Evolutionary conservation across 768 basidiomycete genomes (phyloP).

Genomic region (Tylopilus rubrobrunneus): DNA sequence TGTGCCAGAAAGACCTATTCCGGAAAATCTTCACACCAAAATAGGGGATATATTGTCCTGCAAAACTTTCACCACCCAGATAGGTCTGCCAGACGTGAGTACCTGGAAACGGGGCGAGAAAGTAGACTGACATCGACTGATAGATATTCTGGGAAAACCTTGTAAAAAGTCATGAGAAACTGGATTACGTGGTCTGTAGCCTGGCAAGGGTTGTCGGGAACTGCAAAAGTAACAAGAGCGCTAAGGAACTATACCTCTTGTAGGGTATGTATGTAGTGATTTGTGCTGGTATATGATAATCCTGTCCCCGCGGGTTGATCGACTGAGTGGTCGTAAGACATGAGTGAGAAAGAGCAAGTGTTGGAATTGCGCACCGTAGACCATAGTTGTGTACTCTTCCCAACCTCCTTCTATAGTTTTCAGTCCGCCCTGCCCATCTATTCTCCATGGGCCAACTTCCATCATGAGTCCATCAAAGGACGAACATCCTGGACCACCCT

Average conservation of each 20-base stretch:
- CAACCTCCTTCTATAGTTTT: constrained; percentile 82
- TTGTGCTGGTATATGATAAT: constrained; percentile 83
- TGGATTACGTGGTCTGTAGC: constrained; percentile 74
- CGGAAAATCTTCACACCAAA: constrained; percentile 52
- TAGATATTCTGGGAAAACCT: constrained; percentile 85
- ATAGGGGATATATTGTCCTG: constrained; percentile 97
- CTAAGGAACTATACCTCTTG: constrained; percentile 46
- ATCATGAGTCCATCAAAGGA: constrained; percentile 97
- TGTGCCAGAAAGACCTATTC: not conserved
- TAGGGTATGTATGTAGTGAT: constrained; percentile 79
- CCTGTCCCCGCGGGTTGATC: constrained; percentile 98
- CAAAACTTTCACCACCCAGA: constrained; percentile 93
- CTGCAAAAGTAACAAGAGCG: not conserved
- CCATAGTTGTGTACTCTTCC: constrained; percentile 95
- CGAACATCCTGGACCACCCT: constrained; percentile 97
- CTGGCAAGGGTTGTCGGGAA: constrained; percentile 35
- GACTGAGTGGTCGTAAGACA: constrained; percentile 46
- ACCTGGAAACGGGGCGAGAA: not conserved
- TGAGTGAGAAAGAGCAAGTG: constrained; percentile 1
- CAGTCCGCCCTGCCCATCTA: constrained; percentile 70
- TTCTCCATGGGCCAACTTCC: constrained; percentile 93
- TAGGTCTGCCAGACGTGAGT: constrained; percentile 66
- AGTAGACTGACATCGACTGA: constrained; percentile 67
- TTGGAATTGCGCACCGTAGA: constrained; percentile 65
- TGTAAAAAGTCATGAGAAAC: constrained; percentile 86